Evolutionary conservation across 2,329 filamentous ascomycete species (phyloP), one percentile per base, ranked within the genome.

Genomic region (Pestalotiopsis fici): DNA sequence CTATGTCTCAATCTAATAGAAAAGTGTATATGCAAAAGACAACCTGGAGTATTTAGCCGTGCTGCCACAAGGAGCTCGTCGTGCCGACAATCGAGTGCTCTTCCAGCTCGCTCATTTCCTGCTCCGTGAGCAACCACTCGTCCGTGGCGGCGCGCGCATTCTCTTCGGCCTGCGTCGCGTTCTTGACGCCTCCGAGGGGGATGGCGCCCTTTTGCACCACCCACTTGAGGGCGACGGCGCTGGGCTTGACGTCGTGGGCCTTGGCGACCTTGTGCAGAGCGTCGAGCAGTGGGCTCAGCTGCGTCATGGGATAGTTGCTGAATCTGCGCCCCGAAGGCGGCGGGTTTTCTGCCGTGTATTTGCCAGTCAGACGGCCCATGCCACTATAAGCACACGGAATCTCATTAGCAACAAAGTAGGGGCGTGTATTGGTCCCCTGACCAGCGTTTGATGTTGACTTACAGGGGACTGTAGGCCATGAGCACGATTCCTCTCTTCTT

Each of bases 141-240:
- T 67, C 66, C 13, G 61, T 60, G 21, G 66, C 15, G 81, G 71
- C 59, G 77, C 79, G 70, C 76, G 73, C 68, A 78, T 78, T 77
- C 65, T 81, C 74, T 65, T 78, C 72, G 5, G 78, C 80, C 74
- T 83, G 81, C n/a, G 78, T 75, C 18, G 74, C 69, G 57, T 80
- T 81, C 57, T 81, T 77, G 3, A 82, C 74, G 0, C 81, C 82
- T 4, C 81, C 80, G 2, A 83, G 69, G 0, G 82, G 82, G 5
- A 82, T 73, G 7, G 79, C 78, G 0, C 82, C 82, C 72, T 83
- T 84, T 61, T 78, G 78, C 35, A 84, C 77, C 11, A 78, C 79
- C 69, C 79, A 83, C 68, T 84, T 84, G 37, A 84, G 69, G 43
- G 81, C 80, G 3, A 83, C 79, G 1, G 81, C 80, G 28, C 78